Evolutionary conservation across 2,329 filamentous ascomycete genomes (phyloP).

Genomic region (Aschersonia sp.): DNA sequence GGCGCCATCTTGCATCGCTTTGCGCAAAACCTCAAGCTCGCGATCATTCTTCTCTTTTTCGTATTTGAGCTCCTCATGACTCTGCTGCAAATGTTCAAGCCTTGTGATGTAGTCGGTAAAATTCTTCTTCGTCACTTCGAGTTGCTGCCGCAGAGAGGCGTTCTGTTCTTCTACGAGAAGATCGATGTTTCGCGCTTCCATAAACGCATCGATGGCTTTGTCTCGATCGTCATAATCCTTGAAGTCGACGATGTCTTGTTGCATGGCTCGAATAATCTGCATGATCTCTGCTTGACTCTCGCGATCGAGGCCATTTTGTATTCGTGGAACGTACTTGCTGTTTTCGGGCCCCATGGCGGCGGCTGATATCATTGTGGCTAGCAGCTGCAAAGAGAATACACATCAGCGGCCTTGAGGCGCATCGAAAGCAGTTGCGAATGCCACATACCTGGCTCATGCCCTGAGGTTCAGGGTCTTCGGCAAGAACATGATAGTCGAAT

Average conservation of each 20-base stretch:
- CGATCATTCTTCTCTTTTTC: constrained; percentile 44
- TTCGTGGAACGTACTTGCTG: constrained; percentile 34
- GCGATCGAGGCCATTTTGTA: constrained; percentile 26
- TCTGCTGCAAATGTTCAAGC: constrained; percentile 44
- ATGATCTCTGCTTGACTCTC: constrained; percentile 29
- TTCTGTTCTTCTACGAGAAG: constrained; percentile 43
- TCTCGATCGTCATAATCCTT: constrained; percentile 24
- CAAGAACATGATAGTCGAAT: constrained; percentile 42
- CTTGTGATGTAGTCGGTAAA: constrained; percentile 45
- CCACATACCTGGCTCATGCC: constrained; percentile 36
- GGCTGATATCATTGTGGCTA: constrained; percentile 47
- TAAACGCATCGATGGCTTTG: constrained; percentile 22
- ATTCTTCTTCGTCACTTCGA: constrained; percentile 38
- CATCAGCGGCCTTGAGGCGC: background rate
- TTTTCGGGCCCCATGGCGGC: constrained; percentile 45
- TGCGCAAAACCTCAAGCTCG: constrained; percentile 34
- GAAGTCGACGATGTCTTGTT: constrained; percentile 20
- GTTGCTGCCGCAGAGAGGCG: constrained; percentile 32
- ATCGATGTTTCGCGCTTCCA: constrained; percentile 35
- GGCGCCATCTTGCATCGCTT: constrained; percentile 35
- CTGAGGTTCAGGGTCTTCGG: constrained; percentile 38
- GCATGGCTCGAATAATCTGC: constrained; percentile 27
- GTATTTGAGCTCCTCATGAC: constrained; percentile 50
- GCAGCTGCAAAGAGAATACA: constrained; percentile 29
- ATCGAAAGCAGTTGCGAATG: background rate